Conservation (phyloP, 1,284 basidiomycete genomes). For the Ganoderma sinense region DNA sequence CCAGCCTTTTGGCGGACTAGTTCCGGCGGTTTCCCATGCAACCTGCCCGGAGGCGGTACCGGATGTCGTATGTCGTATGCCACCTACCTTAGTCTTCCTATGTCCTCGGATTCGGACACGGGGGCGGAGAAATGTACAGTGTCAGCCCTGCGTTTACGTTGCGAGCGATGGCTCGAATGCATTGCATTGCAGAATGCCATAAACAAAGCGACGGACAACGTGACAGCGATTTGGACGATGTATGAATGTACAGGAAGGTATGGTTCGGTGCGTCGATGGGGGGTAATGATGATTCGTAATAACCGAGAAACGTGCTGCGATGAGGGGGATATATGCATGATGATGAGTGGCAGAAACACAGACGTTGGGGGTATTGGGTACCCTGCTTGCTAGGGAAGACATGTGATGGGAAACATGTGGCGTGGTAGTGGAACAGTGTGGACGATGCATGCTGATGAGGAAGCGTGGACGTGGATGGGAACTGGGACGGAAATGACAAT, state of each 20-base stretch:
- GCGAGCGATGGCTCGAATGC: conserved; percentile 19
- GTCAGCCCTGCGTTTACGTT: not conserved
- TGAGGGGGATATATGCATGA: conserved; percentile 7
- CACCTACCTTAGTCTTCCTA: not conserved
- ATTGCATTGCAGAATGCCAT: conserved; percentile 26
- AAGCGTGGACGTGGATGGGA: conserved; percentile 17
- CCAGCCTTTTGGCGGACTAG: not conserved
- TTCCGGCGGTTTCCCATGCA: conserved; percentile 7
- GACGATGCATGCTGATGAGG: conserved; percentile 26
- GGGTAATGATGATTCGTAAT: not conserved
- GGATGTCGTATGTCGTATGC: not conserved
- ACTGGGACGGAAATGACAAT: not conserved
- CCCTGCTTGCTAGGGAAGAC: conserved; percentile 29
- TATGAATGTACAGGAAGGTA: conserved; percentile 12
- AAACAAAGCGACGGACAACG: conserved; percentile 30
- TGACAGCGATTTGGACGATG: conserved; percentile 27
- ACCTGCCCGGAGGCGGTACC: conserved; percentile 7
- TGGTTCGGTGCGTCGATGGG: conserved; percentile 6
- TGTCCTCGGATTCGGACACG: conserved; percentile 7
- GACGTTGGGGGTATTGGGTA: conserved; percentile 8
- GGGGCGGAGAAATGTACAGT: conserved; percentile 5
- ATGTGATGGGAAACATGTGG: conserved; percentile 20
- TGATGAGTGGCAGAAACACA: conserved; percentile 11
- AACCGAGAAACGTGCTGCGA: conserved; percentile 3
- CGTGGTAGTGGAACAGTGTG: conserved; percentile 25